Evolutionary conservation across 2,329 filamentous ascomycete species (phyloP), one percentile per base, ranked within the genome.

Genomic region (Mariannaea sp.): DNA sequence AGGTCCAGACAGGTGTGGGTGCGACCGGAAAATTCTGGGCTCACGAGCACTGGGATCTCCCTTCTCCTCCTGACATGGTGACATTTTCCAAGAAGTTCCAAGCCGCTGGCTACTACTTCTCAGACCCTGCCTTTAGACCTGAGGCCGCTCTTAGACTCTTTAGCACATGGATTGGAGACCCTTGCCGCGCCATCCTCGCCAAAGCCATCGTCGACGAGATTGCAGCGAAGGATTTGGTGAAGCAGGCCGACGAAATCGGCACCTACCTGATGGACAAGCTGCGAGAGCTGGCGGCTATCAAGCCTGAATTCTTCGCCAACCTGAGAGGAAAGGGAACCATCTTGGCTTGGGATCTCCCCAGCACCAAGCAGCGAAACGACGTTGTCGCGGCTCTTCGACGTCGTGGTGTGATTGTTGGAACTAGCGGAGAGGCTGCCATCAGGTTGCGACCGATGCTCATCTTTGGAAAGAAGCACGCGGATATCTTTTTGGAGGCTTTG

Each of bases 151-250:
- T 95, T 79, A 86, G 92, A 55, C 91, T 96, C 75, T 96, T 96
- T 82, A 96, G 96, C 80, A 96, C 91, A 40, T 96, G 91, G 91
- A 93, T 95, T 86, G 91, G 91, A 66, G 92, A 96, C 76, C 90
- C 91, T 8, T 86, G 88, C n/a, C 85, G 90, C 57, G 90, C 88
- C 6, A 76, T 96, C 56, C 80, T 96, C 61, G 95, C 93, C 85
- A 84, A 88, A 59, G 87, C 84, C 67, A 95, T 96, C 75, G 82
- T 92, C 69, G 75, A 88, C 54, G 90, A 96, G 76, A 85, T 95
- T 49, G 78, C 14, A 20, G 46, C 46, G 13, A 49, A 41, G 7
- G 19, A 49, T 16, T 20, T 49, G 6, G 36, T 49, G 1, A 41
- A 49, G 36, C 46, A 41, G 19, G 46, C 46, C 5, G 27, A 49